Evolutionary conservation across 495 filamentous ascomycete species (phyloP).

Genomic region (Aspergillus sclerotioniger): DNA sequence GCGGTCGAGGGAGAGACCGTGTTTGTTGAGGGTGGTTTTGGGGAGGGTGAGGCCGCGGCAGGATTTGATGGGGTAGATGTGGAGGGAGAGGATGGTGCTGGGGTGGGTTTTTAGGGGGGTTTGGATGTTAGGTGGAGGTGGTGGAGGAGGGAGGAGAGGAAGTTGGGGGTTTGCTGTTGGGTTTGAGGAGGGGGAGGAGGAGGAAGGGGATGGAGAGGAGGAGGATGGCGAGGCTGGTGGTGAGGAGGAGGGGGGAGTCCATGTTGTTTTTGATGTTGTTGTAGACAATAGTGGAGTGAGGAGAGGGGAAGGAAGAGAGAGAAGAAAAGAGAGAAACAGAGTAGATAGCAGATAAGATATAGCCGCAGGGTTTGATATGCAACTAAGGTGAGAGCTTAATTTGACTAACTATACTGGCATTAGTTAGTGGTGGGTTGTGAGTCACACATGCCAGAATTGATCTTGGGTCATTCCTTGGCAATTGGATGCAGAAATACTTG

Average conservation of each 20-base stretch:
- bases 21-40: constrained; percentile 59
- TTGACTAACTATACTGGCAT: too few species aligned
- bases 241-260: constrained; percentile 1
- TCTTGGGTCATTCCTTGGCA: too few species aligned
- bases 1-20: constrained; percentile 81
- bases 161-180: background rate
- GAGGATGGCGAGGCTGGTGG: background rate
- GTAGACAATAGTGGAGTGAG: background rate
- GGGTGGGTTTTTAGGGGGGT: constrained; percentile 4
- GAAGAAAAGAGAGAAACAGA: too few species aligned
- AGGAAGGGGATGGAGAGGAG: constrained; percentile 3
- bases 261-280: too few species aligned
- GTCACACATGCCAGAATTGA: too few species aligned
- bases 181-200: background rate
- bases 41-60: constrained; percentile 75
- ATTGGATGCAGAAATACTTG: too few species aligned
- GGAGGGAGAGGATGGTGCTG: constrained; percentile 49
- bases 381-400: too few species aligned
- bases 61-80: constrained; percentile 88
- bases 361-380: too few species aligned
- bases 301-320: background rate
- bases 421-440: too few species aligned
- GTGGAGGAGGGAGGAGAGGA: background rate
- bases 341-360: too few species aligned
- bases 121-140: background rate